Evolutionary conservation across 768 basidiomycete species (phyloP).

Genomic region (Boletus patriciae): DNA sequence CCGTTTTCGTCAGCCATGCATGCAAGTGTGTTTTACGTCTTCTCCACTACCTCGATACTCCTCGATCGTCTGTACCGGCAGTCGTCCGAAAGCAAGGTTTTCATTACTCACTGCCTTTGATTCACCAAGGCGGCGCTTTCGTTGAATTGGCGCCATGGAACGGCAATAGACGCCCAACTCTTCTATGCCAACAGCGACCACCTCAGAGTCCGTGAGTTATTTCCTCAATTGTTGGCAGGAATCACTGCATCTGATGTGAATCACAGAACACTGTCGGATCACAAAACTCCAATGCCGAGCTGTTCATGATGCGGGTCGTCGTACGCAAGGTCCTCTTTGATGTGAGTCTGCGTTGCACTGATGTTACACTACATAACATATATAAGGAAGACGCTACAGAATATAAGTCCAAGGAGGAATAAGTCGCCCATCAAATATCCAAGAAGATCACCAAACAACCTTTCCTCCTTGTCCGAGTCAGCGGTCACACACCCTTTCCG

Average conservation of each 20-base stretch:
- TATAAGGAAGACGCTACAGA: too few species aligned
- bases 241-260: neutral
- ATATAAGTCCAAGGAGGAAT: too few species aligned
- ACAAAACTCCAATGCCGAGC: conserved; percentile 7
- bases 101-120: neutral
- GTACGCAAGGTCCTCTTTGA: conserved; percentile 44
- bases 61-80: neutral
- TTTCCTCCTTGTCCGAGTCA: too few species aligned
- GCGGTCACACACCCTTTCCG: too few species aligned
- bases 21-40: conserved; percentile 5
- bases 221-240: neutral
- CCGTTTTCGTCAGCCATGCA: neutral
- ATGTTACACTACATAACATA: too few species aligned
- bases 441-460: too few species aligned
- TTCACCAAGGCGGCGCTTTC: neutral
- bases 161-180: neutral
- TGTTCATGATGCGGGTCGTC: conserved; percentile 45
- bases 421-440: too few species aligned
- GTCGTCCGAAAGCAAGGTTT: neutral
- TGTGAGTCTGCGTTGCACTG: conserved; percentile 26
- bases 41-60: conserved; percentile 5
- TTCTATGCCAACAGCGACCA: neutral
- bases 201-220: conserved; percentile 6
- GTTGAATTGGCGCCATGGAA: conserved; percentile 4
- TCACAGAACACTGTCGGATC: neutral